Percentiles rank a stretch among this genome's conserved stretches.
phyloP scores from a whole-genome alignment of 805 yeast species.

The Teunomyces cretensis region DNA sequence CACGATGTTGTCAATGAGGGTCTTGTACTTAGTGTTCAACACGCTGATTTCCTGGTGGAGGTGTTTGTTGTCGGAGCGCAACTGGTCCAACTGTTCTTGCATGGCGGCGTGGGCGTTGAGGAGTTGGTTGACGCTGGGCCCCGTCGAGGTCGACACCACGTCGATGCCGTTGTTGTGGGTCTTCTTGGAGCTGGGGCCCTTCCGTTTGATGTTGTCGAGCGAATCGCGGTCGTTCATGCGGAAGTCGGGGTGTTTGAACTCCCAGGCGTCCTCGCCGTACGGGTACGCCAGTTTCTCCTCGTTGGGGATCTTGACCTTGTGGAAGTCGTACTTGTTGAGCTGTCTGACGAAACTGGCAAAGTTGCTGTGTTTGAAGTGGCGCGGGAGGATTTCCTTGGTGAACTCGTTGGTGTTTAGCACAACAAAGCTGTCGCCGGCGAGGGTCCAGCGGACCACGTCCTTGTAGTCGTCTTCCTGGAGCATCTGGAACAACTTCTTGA shows the following conservation, averaged over 20 bases:
- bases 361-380: constrained; percentile 91
- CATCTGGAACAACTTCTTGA: constrained; percentile 78
- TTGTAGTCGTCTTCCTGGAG: constrained; percentile 77
- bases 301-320: constrained; percentile 78
- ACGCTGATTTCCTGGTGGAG: constrained; percentile 35
- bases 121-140: constrained; percentile 7
- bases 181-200: constrained; percentile 62
- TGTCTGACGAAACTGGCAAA: constrained; percentile 95
- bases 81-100: constrained; percentile 31
- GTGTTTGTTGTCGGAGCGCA: constrained; percentile 31
- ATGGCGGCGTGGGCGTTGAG: constrained; percentile 14
- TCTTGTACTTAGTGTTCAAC: constrained; percentile 58
- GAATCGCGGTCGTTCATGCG: constrained; percentile 72
- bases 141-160: constrained; percentile 3
- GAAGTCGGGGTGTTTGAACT: constrained; percentile 90
- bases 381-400: constrained; percentile 83
- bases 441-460: constrained; percentile 82
- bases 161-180: constrained; percentile 19
- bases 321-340: constrained; percentile 94
- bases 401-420: constrained; percentile 89
- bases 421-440: constrained; percentile 80
- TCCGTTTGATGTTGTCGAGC: constrained; percentile 83
- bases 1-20: constrained; percentile 60
- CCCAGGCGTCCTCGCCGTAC: constrained; percentile 86
- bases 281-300: constrained; percentile 55